Evolutionary conservation across 306 rosid species (phyloP).

Genomic region (Rosa chinensis): DNA sequence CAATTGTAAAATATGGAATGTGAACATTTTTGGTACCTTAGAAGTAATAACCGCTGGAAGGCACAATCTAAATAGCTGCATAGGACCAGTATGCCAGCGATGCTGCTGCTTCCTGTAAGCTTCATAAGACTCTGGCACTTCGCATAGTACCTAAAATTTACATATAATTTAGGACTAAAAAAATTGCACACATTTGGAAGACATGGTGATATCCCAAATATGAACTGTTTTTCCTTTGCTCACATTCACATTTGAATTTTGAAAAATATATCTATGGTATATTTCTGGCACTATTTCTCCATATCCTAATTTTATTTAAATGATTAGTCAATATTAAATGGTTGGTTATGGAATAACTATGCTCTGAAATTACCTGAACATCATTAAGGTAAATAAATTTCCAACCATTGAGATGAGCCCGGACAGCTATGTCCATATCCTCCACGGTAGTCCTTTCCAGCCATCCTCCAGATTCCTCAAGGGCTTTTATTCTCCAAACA

Average conservation of each 20-base stretch:
- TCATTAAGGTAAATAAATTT: slow-evolving; percentile 87
- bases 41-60: slow-evolving; percentile 81
- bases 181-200: slow-evolving; percentile 6
- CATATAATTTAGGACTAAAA: slow-evolving; percentile 13
- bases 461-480: slow-evolving; percentile 97
- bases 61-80: slow-evolving; percentile 91
- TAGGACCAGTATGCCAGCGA: slow-evolving; percentile 99
- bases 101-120: slow-evolving; percentile 97
- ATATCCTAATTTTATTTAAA: not conserved
- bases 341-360: not conserved
- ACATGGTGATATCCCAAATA: not conserved
- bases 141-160: slow-evolving; percentile 74
- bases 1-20: not conserved
- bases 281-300: not conserved
- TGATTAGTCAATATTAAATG: not conserved
- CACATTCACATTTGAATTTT: not conserved
- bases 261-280: not conserved
- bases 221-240: not conserved
- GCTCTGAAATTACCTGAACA: slow-evolving; percentile 67
- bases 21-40: slow-evolving; percentile 50
- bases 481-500: slow-evolving; percentile 94
- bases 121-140: slow-evolving; percentile 95
- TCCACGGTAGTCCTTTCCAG: slow-evolving; percentile 93
- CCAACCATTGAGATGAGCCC: slow-evolving; percentile 98
- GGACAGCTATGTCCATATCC: slow-evolving; percentile 96